A percentile compares a stretch with the other conserved stretches of the same genome.
phyloP scores from a whole-genome alignment of 2,329 filamentous ascomycete genomes.

The Colletotrichum tropicale region DNA sequence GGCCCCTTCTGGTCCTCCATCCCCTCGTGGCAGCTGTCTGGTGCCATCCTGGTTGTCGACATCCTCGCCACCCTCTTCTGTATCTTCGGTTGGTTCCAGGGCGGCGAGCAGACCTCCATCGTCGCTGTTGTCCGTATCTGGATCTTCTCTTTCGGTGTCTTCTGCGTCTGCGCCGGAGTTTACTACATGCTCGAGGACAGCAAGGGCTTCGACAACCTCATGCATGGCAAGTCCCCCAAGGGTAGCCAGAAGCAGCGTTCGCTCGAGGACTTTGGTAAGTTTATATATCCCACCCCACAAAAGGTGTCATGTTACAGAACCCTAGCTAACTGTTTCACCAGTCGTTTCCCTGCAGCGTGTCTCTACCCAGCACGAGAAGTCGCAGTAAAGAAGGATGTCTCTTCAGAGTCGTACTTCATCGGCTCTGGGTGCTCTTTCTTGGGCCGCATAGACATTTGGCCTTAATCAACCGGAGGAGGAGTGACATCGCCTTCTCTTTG shows the following conservation, averaged over 20 bases:
- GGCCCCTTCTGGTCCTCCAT: constrained; percentile 91
- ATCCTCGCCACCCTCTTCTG: constrained; percentile 85
- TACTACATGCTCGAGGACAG: constrained; percentile 82
- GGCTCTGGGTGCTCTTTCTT: not conserved
- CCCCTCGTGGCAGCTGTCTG: constrained; percentile 82
- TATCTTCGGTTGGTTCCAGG: constrained; percentile 82
- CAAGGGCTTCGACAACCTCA: constrained; percentile 84
- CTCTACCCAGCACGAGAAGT: constrained; percentile 91
- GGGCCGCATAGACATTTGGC: constrained; percentile 13
- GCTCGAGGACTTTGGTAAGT: constrained; percentile 75
- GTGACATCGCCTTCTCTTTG: constrained; percentile 17
- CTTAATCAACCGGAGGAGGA: constrained; percentile 15
- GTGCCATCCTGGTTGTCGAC: constrained; percentile 82
- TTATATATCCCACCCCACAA: constrained; percentile 57
- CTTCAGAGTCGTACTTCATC: not conserved
- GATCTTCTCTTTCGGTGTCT: constrained; percentile 90
- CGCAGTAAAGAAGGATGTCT: constrained; percentile 55
- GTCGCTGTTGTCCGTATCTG: constrained; percentile 88
- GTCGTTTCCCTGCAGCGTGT: constrained; percentile 90
- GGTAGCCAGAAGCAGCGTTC: constrained; percentile 82
- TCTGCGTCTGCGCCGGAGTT: constrained; percentile 79
- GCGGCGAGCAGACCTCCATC: constrained; percentile 70
- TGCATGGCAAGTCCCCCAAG: constrained; percentile 88
- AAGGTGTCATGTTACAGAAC: not conserved
- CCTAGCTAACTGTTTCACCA: constrained; percentile 55